Evolutionary conservation across 73 alveolate genomes (phyloP).

Genomic region (Paramecium sexaurelia): DNA sequence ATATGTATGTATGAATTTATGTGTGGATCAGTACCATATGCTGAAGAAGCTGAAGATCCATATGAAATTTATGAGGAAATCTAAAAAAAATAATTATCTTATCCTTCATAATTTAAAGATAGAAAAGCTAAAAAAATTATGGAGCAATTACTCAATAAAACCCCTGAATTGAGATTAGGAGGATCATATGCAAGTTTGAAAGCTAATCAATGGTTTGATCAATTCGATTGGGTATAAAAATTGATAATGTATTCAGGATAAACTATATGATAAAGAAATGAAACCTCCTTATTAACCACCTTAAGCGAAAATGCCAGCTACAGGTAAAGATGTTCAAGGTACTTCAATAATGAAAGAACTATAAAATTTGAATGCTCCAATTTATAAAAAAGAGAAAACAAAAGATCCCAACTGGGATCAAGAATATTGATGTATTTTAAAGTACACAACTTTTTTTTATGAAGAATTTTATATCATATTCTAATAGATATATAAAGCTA

Average conservation of each 20-base stretch:
- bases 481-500: background rate
- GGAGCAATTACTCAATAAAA: constrained; percentile 54
- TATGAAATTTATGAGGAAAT: constrained; percentile 69
- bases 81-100: constrained; percentile 17
- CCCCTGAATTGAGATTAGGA: constrained; percentile 64
- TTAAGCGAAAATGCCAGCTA: constrained; percentile 30
- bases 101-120: constrained; percentile 57
- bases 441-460: background rate
- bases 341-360: background rate
- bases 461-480: background rate
- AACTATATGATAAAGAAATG: constrained; percentile 58
- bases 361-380: background rate
- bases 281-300: constrained; percentile 67
- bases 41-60: constrained; percentile 73
- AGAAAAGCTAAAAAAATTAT: constrained; percentile 62
- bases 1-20: constrained; percentile 65
- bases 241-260: constrained; percentile 6
- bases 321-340: constrained; percentile 45
- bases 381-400: constrained; percentile 62
- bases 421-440: constrained; percentile 57
- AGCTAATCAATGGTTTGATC: constrained; percentile 62
- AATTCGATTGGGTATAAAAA: constrained; percentile 64
- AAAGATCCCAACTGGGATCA: constrained; percentile 69
- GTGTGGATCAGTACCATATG: constrained; percentile 70
- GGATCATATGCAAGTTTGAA: constrained; percentile 61